Conservation (phyloP, 352 stramenopile genomes). For the Phytopythium aichiense region DNA sequence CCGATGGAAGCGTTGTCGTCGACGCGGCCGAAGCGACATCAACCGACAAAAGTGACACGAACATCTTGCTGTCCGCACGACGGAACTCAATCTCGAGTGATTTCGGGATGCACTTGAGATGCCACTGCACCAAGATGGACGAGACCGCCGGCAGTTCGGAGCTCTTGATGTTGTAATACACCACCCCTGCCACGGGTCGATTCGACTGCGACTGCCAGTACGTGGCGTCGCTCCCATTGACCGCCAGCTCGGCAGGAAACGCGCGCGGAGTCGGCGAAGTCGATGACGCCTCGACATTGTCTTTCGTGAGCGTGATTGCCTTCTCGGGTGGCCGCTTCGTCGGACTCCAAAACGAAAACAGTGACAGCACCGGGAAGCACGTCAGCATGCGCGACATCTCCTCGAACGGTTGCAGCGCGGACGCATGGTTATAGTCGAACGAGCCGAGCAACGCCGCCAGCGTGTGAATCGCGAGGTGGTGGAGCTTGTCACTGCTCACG, state of each 20-base stretch:
- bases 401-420: constrained; percentile 61
- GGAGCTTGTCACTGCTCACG: constrained; percentile 53
- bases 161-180: constrained; percentile 45
- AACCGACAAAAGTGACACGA: constrained; percentile 27
- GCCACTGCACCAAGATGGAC: constrained; percentile 67
- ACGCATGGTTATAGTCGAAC: constrained; percentile 60
- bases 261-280: constrained; percentile 37
- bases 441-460: constrained; percentile 59
- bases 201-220: constrained; percentile 72
- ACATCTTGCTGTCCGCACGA: constrained; percentile 23
- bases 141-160: constrained; percentile 38
- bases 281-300: constrained; percentile 56
- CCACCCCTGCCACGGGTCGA: constrained; percentile 33
- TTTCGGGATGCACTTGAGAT: constrained; percentile 59
- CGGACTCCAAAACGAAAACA: constrained; percentile 86
- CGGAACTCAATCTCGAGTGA: constrained; percentile 57
- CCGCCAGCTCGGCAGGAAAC: constrained; percentile 39
- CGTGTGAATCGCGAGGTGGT: constrained; percentile 82
- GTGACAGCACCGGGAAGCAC: constrained; percentile 68
- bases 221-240: constrained; percentile 54
- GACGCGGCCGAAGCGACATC: constrained; percentile 11
- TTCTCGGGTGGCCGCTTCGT: constrained; percentile 60
- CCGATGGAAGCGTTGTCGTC: constrained; percentile 13
- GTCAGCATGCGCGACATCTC: constrained; percentile 74
- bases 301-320: constrained; percentile 30